Evolutionary conservation across 768 basidiomycete species (phyloP).

Genomic region (Antrodiella citrinella): DNA sequence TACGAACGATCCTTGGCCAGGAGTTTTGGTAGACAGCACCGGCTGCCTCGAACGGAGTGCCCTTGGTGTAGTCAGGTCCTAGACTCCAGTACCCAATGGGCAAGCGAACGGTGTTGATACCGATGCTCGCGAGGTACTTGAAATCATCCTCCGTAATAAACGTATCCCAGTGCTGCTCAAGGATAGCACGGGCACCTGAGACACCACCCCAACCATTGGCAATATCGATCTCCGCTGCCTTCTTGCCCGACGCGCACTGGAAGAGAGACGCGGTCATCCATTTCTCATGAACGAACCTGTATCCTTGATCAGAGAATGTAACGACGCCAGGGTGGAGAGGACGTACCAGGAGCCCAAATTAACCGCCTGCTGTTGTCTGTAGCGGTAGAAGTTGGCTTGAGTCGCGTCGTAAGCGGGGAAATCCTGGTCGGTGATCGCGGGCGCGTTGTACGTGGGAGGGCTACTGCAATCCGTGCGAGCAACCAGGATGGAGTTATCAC

Average conservation of each 20-base stretch:
- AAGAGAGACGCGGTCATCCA: slow-evolving; percentile 73
- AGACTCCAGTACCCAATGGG: slow-evolving; percentile 47
- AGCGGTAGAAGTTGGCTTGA: slow-evolving; percentile 46
- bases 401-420: slow-evolving; percentile 43
- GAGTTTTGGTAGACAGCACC: slow-evolving; percentile 37
- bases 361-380: slow-evolving; percentile 55
- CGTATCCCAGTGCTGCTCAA: slow-evolving; percentile 70
- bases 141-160: slow-evolving; percentile 65
- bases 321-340: not conserved
- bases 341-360: slow-evolving; percentile 57
- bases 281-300: slow-evolving; percentile 63
- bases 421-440: slow-evolving; percentile 20
- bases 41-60: slow-evolving; percentile 31
- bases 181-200: slow-evolving; percentile 34
- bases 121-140: slow-evolving; percentile 45
- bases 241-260: slow-evolving; percentile 41
- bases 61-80: slow-evolving; percentile 27
- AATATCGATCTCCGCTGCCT: slow-evolving; percentile 55
- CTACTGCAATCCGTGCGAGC: slow-evolving; percentile 9
- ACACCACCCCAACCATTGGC: slow-evolving; percentile 51
- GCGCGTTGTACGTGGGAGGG: slow-evolving; percentile 10
- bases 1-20: slow-evolving; percentile 34
- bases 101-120: slow-evolving; percentile 54
- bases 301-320: not conserved
- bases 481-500: slow-evolving; percentile 2